phyloP scores from a whole-genome alignment of 1,139 yeast species.

The Taphrina pruni region DNA sequence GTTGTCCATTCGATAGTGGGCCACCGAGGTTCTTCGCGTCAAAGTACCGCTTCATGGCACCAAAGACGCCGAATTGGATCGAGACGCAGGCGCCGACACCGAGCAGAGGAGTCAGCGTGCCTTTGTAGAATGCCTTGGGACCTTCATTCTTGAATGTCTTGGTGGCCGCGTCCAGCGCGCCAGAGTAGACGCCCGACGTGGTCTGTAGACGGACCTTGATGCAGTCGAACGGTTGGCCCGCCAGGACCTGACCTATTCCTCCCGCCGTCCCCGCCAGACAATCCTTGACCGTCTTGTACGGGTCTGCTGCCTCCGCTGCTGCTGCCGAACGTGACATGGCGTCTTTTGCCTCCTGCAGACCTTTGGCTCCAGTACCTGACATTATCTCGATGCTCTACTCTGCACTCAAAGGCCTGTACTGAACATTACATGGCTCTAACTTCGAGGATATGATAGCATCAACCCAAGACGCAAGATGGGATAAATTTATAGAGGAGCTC shows the following conservation, averaged over 20 bases:
- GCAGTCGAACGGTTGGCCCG: conserved; percentile 97
- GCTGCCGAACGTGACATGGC: conserved; percentile 18
- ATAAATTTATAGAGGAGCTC: conserved; percentile 19
- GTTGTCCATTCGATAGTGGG: conserved; percentile 58
- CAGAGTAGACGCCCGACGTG: conserved; percentile 64
- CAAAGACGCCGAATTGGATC: conserved; percentile 86
- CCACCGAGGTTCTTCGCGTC: conserved; percentile 53
- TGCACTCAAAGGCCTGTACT: too few species aligned
- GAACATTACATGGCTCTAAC: too few species aligned
- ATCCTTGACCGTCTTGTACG: conserved; percentile 60
- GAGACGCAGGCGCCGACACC: conserved; percentile 94
- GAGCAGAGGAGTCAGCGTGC: conserved; percentile 80
- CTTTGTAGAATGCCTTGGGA: conserved; percentile 80
- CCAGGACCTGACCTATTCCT: conserved; percentile 90
- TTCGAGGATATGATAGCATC: too few species aligned
- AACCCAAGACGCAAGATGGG: neutral
- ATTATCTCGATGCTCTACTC: neutral
- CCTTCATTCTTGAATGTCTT: conserved; percentile 78
- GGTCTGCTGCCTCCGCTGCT: conserved; percentile 20
- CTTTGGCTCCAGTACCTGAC: conserved; percentile 9
- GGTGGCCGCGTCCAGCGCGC: conserved; percentile 77
- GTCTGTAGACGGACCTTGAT: conserved; percentile 87
- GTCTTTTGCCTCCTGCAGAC: conserved; percentile 1
- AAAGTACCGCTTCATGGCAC: conserved; percentile 83
- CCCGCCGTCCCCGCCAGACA: conserved; percentile 90